Evolutionary conservation across 495 filamentous ascomycete genomes (phyloP).

Genomic region (Tuber melanosporum): DNA sequence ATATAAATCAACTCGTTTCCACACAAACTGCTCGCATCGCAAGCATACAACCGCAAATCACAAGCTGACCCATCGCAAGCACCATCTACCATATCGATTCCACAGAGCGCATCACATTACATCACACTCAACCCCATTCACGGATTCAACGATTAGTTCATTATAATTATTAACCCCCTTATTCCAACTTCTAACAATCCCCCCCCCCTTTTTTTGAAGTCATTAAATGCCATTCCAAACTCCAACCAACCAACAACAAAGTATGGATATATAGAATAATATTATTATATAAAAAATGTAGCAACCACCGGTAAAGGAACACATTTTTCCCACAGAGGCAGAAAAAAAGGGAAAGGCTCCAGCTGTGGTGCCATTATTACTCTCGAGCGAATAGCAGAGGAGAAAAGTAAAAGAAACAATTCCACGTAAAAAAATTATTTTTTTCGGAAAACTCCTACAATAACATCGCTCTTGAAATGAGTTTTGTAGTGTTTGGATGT

Average conservation of each 20-base stretch:
- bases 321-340: background rate
- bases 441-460: background rate
- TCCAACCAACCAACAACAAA: background rate
- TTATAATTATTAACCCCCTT: background rate
- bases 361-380: background rate
- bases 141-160: background rate
- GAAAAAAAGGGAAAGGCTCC: background rate
- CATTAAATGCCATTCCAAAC: background rate
- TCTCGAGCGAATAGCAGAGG: constrained; percentile 3
- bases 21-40: background rate
- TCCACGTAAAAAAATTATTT: background rate
- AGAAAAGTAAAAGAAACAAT: background rate
- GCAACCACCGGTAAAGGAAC: constrained; percentile 4
- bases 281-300: background rate
- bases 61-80: background rate
- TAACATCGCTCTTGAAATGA: constrained; percentile 2
- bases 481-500: background rate
- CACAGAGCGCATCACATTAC: background rate
- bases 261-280: too few relatives aligned
- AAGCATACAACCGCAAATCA: background rate
- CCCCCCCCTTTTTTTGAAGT: too few relatives aligned
- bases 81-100: background rate
- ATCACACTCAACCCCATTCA: background rate
- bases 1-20: background rate
- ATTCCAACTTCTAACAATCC: background rate